Evolutionary conservation across 768 basidiomycete species (phyloP), one percentile per base, ranked within the genome.

Genomic region (Rhodotorula diobovata): DNA sequence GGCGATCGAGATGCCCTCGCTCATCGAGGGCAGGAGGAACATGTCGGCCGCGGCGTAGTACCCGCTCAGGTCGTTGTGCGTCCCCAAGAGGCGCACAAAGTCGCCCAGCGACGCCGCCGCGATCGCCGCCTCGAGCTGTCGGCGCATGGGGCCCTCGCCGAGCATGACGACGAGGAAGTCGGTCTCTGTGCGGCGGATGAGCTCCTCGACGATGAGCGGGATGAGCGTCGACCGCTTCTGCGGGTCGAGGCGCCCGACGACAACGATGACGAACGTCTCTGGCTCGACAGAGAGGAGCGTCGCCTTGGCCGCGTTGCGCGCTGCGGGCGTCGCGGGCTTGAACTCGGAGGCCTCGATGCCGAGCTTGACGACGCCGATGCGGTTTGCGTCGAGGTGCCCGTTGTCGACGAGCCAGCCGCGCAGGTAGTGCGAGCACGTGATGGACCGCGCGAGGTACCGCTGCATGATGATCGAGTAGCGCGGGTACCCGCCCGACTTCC

Each of bases 401-500:
- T 67, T 28, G 20, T 61, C 57, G 63, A 74, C 46, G 12, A 76
- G 56, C 75, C 75, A 76, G 32, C 54, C 30, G 55, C 63, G 61
- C 46, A 76, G 72, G 61, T 76, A 67, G 63, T 73, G 60, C n/a
- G 75, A 76, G 61, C 71, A 76, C 28, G 75, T 70, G 63, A 76
- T 66, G 35, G 75, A 73, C 30, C 72, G 68, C n/a, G 73, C 67
- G 58, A 76, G 63, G 70, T 71, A 76, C n/a, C 75, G 68, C 53
- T 76, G 75, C n/a, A 51, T 21, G 59, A 76, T 67, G 72, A 76
- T 63, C 43, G 75, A 76, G 61, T 71, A 73, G 37, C 65, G 66
- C 34, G 75, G 72, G 61, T 76, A 76, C 51, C 75, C 75, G 34
- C 72, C 75, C 3, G 75, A 71, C 67, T 76, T 76, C 75, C 75